Evolutionary conservation across 768 basidiomycete genomes (phyloP), one percentile per base, ranked within the genome.

Genomic region (Tephrocybe sp.): DNA sequence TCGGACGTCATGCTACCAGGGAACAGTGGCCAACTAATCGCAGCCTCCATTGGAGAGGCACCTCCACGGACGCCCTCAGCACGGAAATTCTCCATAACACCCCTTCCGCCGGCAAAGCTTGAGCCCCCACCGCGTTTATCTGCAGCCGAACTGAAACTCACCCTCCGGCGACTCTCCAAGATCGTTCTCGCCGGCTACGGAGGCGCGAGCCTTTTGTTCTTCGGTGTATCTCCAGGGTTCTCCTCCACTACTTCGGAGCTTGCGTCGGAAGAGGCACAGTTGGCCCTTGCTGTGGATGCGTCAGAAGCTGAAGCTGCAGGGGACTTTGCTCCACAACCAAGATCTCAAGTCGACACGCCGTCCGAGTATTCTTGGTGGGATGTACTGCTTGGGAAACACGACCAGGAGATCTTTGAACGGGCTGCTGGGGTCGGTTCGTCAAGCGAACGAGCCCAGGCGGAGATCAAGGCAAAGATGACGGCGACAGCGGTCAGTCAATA

Each of bases 161-260:
- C 86, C 9, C 67, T 92, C n/a, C 80, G 89, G 21, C 78, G 91
- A 9, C 74, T 90, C 31, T 90, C 88, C 12, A 90, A 91, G 64
- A 81, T 93, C 70, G 87, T 88, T 1, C 72, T 93, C 6, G 90
- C 88, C 1, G 88, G 89, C 2, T 92, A 93, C 57, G 91, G 90
- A 12, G 91, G 91, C 1, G 84, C 89, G 1, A 84, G 82, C 39
- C 73, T 92, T 24, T 66, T 91, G 28, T 92, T 93, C 68, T 92
- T 92, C 54, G 90, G 90, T 6, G 76, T 90, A 7, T 71, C 74
- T 4, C 69, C 75, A 0, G 55, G 53, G 19, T 22, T 41, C 70
- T 79, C 1, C 67, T 69, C 8, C 53, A 58, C 68, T 19, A 55
- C 60, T 12, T 51, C 67, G 24, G 78, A 77, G 59, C 78, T 77